Evolutionary conservation across 2,329 filamentous ascomycete species (phyloP).

Genomic region (Monascus ruber): DNA sequence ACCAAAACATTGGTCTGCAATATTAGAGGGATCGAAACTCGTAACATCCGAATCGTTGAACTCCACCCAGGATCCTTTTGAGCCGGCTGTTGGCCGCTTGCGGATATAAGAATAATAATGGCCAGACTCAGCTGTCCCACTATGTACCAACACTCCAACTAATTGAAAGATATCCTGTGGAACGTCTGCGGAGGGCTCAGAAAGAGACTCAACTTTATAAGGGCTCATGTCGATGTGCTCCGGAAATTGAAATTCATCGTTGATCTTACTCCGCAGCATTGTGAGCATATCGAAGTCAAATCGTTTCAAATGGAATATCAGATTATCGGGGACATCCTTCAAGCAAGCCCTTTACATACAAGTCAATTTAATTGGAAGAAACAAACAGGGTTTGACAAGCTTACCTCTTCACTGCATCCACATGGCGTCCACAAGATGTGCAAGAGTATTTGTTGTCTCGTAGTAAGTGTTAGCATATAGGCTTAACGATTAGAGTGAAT

Average conservation of each 20-base stretch:
- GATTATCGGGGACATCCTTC: constrained; percentile 82
- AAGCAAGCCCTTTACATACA: constrained; percentile 57
- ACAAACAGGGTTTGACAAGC: constrained; percentile 9
- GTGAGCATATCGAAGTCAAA: constrained; percentile 47
- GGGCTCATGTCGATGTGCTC: constrained; percentile 71
- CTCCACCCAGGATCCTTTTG: constrained; percentile 60
- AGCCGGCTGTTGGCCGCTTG: constrained; percentile 51
- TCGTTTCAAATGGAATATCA: constrained; percentile 84
- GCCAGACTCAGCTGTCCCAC: constrained; percentile 82
- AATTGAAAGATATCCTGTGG: constrained; percentile 76
- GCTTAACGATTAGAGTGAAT: not conserved
- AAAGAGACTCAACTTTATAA: constrained; percentile 79
- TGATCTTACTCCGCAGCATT: constrained; percentile 80
- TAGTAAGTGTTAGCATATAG: constrained; percentile 10
- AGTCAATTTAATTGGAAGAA: not conserved
- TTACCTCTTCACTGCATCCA: constrained; percentile 82
- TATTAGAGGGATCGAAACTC: constrained; percentile 59
- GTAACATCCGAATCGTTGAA: constrained; percentile 87
- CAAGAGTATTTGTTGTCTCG: constrained; percentile 96
- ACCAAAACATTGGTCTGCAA: constrained; percentile 73
- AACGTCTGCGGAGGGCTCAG: constrained; percentile 44
- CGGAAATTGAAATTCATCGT: constrained; percentile 88
- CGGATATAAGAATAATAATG: constrained; percentile 97
- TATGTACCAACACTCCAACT: constrained; percentile 89
- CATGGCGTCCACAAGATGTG: constrained; percentile 74